These are phyloP conservation scores for Xerocomellus chrysenteron DNA, from an alignment of 768 basidiomycete genomes.

Conservation along the genomic window DNA sequence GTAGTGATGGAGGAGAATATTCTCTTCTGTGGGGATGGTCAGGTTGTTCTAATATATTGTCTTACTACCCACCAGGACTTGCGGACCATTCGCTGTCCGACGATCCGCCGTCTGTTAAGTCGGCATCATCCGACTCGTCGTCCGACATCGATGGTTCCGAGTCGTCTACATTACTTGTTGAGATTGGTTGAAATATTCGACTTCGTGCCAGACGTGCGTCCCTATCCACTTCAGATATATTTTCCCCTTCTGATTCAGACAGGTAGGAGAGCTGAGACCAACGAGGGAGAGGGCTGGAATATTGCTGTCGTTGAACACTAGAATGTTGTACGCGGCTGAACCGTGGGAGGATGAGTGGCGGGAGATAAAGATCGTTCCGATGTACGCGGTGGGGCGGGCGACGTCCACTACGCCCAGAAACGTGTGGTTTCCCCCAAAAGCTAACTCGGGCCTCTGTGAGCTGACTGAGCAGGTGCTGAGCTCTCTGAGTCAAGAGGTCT, in stretches of 20 bases:
- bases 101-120: slow-evolving; percentile 52
- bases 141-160: slow-evolving; percentile 56
- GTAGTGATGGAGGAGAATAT: slow-evolving; percentile 44
- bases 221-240: slow-evolving; percentile 62
- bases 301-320: slow-evolving; percentile 4
- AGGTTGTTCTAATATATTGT: neutral
- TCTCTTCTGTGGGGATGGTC: slow-evolving; percentile 21
- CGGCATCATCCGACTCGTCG: slow-evolving; percentile 80
- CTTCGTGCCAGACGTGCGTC: slow-evolving; percentile 74
- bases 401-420: neutral
- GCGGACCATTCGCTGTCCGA: slow-evolving; percentile 41
- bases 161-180: slow-evolving; percentile 29
- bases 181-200: slow-evolving; percentile 44
- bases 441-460: slow-evolving; percentile 15
- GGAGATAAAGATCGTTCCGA: slow-evolving; percentile 51
- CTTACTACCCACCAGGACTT: slow-evolving; percentile 32
- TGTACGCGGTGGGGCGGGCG: slow-evolving; percentile 29
- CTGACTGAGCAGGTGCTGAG: slow-evolving; percentile 49
- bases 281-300: slow-evolving; percentile 8
- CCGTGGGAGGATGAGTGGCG: slow-evolving; percentile 36
- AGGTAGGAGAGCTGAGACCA: slow-evolving; percentile 30
- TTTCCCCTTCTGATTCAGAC: slow-evolving; percentile 67
- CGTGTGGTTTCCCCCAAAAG: neutral
- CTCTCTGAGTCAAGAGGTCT: slow-evolving; percentile 67
- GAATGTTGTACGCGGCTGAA: slow-evolving; percentile 14